A percentile compares a stretch with the other conserved stretches of the same genome.
Conservation (phyloP, 768 basidiomycete genomes). For the Boletus subcaerulescens region DNA sequence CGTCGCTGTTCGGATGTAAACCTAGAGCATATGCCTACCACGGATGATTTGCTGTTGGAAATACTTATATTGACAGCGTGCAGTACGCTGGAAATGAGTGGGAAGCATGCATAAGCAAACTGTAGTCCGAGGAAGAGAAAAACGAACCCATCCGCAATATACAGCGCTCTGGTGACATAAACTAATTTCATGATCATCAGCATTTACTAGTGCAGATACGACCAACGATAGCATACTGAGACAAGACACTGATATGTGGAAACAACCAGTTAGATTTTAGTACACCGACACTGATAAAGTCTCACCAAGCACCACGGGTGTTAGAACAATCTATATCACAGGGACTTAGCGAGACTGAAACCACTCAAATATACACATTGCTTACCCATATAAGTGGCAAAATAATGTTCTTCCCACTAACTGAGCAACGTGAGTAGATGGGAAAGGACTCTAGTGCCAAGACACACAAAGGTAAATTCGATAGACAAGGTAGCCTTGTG, state of each 20-base stretch:
- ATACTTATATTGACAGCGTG: not conserved
- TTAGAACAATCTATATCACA: not conserved
- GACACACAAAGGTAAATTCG: conserved; percentile 14
- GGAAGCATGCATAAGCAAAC: not conserved
- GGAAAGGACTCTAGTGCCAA: not conserved
- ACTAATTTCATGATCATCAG: not conserved
- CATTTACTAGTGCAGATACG: not conserved
- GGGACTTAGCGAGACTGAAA: not conserved
- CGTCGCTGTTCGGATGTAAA: not conserved
- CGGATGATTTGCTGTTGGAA: not conserved
- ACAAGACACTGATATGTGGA: not conserved
- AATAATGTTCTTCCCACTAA: not conserved
- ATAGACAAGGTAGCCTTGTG: conserved; percentile 13
- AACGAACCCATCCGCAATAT: conserved; percentile 3
- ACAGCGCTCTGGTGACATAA: not conserved
- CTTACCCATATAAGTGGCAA: conserved; percentile 3
- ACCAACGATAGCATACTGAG: not conserved
- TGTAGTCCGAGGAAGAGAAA: not conserved
- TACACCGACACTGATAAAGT: too few species aligned
- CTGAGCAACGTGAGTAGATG: not conserved
- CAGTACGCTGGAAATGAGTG: not conserved
- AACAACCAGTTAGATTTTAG: not conserved
- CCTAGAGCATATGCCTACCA: not conserved
- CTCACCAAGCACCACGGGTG: conserved; percentile 5
- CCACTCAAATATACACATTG: not conserved